Evolutionary conservation across 331 rosid genomes (phyloP), one percentile per base, ranked within the genome.

Genomic region (Pyrus hybrid): DNA sequence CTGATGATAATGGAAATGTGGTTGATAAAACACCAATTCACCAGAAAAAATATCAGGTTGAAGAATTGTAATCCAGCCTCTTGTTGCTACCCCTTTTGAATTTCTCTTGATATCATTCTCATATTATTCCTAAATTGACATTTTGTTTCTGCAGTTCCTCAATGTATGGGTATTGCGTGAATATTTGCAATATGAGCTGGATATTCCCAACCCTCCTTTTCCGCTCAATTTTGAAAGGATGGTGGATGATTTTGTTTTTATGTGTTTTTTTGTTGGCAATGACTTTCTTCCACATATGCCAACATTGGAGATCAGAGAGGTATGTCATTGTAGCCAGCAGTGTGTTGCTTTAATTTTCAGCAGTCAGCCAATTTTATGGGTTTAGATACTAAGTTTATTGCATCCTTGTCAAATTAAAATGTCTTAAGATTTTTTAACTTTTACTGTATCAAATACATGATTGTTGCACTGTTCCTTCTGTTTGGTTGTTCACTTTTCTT

Each of bases 201-300:
- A 83, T 47, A 93, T 93, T 76, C 88, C 88, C 62, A 82, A 82
- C 77, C 93, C 98, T 74, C 91, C 96, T 10, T 93, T 90, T 83
- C 91, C 80, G 82, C 79, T 87, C 72, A 83, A 82, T 73, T 90
- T 90, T 54, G 97, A 92, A 72, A 85, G 90, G 63, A 37, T 94
- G 68, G 76, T 88, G 80, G 96, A 89, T 85, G 97, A 90, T 79
- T 87, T 91, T 84, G 93, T 89, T 57, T 88, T 94, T 78, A 80
- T 89, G 71, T 90, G 93, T 76, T 92, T 94, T 85, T 89, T 92
- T 54, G 91, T 92, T 68, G 97, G 93, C 79, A 93, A 93, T 75
- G 98, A 93, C 88, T 93, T 93, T 87, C 98, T 93, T 85, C 98
- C 98, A 32, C 98, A 90, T 78, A 93, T 93, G 98, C 98, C 98